Percentiles rank a stretch among this genome's conserved stretches.
Evolutionary conservation across 495 filamentous ascomycete genomes (phyloP).

Genomic region (Tuber microsphaerosporum): DNA sequence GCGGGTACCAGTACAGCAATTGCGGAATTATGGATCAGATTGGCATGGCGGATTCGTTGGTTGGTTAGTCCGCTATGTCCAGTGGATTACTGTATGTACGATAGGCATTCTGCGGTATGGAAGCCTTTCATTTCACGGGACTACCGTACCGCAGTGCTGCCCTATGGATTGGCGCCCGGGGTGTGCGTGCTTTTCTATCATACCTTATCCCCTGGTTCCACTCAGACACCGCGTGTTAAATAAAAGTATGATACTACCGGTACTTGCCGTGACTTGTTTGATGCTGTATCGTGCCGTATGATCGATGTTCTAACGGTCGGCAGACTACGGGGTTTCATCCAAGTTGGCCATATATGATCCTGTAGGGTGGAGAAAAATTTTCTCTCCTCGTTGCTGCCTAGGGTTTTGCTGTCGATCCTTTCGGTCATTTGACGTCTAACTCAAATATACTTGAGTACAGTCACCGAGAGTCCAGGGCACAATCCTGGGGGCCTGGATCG

Average conservation of each 20-base stretch:
- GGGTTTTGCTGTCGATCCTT: background rate
- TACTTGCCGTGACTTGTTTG: background rate
- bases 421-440: background rate
- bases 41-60: too few species aligned
- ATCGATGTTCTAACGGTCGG: background rate
- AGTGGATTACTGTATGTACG: too few species aligned
- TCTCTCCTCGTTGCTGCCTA: background rate
- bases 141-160: too few species aligned
- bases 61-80: too few species aligned
- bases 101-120: too few species aligned
- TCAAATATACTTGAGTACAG: background rate
- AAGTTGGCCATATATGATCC: background rate
- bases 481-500: background rate
- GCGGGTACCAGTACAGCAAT: too few species aligned
- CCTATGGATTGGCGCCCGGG: too few species aligned
- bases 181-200: background rate
- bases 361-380: background rate
- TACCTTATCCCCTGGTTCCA: too few species aligned
- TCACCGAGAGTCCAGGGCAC: background rate
- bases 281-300: too few species aligned
- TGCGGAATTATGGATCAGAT: too few species aligned
- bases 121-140: background rate
- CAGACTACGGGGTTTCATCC: background rate
- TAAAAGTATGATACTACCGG: background rate
- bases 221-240: too few species aligned